phyloP scores from a whole-genome alignment of 306 rosid species.

The Cicer pinnatifidum region DNA sequence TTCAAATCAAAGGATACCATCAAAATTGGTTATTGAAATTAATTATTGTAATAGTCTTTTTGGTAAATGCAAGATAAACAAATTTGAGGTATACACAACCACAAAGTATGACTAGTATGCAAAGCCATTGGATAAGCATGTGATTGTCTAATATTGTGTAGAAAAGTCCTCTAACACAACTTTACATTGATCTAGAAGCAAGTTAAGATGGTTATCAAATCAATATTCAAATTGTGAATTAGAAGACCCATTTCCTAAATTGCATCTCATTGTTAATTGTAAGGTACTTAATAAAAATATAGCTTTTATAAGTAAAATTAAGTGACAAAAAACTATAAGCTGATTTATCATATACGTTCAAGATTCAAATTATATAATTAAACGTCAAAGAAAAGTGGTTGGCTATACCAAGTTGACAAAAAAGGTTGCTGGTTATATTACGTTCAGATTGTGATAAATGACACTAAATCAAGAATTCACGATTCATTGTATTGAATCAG shows the following conservation, averaged over 20 bases:
- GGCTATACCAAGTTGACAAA: background rate
- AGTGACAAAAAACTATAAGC: background rate
- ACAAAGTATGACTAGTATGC: background rate
- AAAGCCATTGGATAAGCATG: conserved; percentile 35
- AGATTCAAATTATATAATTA: background rate
- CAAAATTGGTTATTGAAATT: background rate
- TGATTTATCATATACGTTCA: background rate
- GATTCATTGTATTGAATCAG: no score
- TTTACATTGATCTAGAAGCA: conserved; percentile 23
- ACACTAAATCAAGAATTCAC: no score
- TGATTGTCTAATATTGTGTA: background rate
- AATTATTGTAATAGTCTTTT: background rate
- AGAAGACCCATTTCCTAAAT: background rate
- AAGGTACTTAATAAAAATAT: background rate
- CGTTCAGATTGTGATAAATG: background rate
- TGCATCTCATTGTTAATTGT: background rate
- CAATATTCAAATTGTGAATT: no score
- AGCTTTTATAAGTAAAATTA: background rate
- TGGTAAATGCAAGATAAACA: conserved; percentile 7
- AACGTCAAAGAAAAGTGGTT: background rate
- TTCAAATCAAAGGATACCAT: conserved; percentile 34
- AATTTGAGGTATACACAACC: background rate
- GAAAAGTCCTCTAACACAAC: background rate
- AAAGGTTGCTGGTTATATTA: background rate
- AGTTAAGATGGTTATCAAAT: no score